phyloP scores from a whole-genome alignment of 345 rosid species.

The Pelargonium nanum region DNA sequence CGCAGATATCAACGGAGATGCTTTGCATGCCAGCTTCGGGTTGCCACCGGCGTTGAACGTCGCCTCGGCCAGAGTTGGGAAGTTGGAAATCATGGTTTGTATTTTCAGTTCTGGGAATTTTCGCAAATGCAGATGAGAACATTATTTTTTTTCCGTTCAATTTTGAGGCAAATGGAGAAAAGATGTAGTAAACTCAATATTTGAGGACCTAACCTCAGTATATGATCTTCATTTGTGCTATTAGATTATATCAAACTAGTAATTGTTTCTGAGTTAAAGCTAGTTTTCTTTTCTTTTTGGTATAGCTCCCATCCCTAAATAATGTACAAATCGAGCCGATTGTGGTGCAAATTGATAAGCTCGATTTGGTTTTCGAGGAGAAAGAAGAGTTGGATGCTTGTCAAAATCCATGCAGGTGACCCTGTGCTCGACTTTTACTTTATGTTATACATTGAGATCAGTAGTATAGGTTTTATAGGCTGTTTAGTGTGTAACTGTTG shows the following conservation, averaged over 20 bases:
- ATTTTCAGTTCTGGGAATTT: neutral
- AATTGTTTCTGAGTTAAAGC: neutral
- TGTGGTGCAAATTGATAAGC: conserved; percentile 80
- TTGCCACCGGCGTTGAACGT: conserved; percentile 85
- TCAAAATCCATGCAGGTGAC: conserved; percentile 53
- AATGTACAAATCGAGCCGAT: conserved; percentile 85
- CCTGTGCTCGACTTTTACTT: neutral
- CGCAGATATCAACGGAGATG: conserved; percentile 90
- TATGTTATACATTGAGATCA: neutral
- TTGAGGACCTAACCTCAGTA: no score
- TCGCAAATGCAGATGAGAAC: no score
- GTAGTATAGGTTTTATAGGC: neutral
- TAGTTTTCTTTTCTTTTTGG: conserved; percentile 2
- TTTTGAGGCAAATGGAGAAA: no score
- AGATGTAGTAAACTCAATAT: no score
- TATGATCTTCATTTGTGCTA: neutral
- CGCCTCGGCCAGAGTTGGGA: conserved; percentile 77
- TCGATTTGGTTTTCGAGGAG: conserved; percentile 93
- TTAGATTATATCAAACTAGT: no score
- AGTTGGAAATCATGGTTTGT: conserved; percentile 68
- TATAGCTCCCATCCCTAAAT: conserved; percentile 80
- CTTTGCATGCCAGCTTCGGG: conserved; percentile 96
- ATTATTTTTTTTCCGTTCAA: no score
- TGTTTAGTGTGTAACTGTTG: neutral
- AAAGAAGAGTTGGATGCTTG: conserved; percentile 51